phyloP scores from a whole-genome alignment of 2,329 filamentous ascomycete genomes.

The Aspergillus chevalieri region DNA sequence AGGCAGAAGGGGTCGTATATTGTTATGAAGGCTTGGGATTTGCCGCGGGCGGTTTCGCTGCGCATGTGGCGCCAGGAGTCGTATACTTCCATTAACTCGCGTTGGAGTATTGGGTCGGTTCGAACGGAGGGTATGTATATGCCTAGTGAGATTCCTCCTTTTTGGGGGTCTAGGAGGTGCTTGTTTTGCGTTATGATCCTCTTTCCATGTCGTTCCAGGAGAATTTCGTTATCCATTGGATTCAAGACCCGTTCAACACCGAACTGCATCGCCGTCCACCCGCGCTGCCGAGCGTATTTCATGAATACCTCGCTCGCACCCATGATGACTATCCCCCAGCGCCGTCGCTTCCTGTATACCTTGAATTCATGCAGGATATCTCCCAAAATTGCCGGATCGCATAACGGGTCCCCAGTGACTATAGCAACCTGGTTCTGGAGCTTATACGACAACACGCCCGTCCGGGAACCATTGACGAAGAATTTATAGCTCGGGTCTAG shows the following conservation, averaged over 20 bases:
- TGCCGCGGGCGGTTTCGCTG: constrained; percentile 17
- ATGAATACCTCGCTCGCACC: constrained; percentile 31
- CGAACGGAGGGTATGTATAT: constrained; percentile 30
- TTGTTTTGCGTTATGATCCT: constrained; percentile 32
- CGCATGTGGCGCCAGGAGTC: constrained; percentile 33
- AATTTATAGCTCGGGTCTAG: constrained; percentile 37
- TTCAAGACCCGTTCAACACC: constrained; percentile 37
- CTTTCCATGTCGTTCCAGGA: constrained; percentile 31
- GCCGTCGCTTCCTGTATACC: constrained; percentile 23
- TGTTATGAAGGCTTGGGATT: constrained; percentile 36
- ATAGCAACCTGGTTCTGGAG: constrained; percentile 32
- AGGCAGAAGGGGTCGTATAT: constrained; percentile 37
- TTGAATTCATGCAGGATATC: constrained; percentile 31
- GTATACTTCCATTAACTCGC: constrained; percentile 30
- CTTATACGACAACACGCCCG: constrained; percentile 36
- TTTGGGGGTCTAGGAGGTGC: constrained; percentile 30
- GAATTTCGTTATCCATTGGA: constrained; percentile 34
- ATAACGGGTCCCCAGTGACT: constrained; percentile 37
- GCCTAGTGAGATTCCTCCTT: constrained; percentile 28
- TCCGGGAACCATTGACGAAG: constrained; percentile 31
- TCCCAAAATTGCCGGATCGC: constrained; percentile 18
- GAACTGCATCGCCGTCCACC: constrained; percentile 34
- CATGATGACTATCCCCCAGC: constrained; percentile 31
- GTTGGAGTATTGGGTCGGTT: constrained; percentile 25
- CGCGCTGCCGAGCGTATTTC: constrained; percentile 19